These are phyloP conservation scores for Candida yuanshanica DNA, from an alignment of 805 yeast genomes.

Conservation along the genomic window DNA sequence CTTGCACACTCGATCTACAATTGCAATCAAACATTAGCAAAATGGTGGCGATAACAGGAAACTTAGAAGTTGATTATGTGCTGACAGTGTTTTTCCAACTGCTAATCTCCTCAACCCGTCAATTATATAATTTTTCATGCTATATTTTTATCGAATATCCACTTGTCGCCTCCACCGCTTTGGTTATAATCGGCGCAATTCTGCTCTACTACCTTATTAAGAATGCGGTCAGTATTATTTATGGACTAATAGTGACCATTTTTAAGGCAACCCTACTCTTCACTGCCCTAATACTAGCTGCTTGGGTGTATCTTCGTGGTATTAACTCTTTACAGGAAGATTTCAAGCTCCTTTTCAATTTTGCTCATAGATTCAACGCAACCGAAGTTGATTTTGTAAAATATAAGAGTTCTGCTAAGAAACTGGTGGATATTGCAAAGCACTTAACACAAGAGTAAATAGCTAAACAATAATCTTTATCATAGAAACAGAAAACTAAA, in stretches of 20 bases:
- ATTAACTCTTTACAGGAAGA: conserved; percentile 47
- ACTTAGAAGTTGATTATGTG: conserved; percentile 16
- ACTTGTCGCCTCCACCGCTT: conserved; percentile 20
- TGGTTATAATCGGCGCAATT: conserved; percentile 17
- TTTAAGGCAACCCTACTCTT: conserved; percentile 25
- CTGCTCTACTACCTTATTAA: conserved; percentile 24
- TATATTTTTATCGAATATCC: conserved; percentile 28
- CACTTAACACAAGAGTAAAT: not conserved
- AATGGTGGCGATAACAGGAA: conserved; percentile 18
- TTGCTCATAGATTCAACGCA: not conserved
- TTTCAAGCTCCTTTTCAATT: conserved; percentile 28
- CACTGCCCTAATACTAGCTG: conserved; percentile 11
- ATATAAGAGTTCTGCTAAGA: not conserved
- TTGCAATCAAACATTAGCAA: not conserved
- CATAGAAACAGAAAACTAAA: too few species aligned
- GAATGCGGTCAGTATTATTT: conserved; percentile 22
- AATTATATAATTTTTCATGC: conserved; percentile 12
- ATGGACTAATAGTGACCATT: conserved; percentile 16
- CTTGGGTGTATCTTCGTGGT: conserved; percentile 31
- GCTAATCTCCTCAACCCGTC: not conserved
- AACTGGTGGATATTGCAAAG: not conserved
- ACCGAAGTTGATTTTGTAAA: not conserved
- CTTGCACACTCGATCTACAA: too few species aligned
- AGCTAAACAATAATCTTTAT: too few species aligned
- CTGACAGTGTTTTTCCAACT: conserved; percentile 9